phyloP scores from a whole-genome alignment of 768 basidiomycete genomes.

The Leccinum barrowsii region DNA sequence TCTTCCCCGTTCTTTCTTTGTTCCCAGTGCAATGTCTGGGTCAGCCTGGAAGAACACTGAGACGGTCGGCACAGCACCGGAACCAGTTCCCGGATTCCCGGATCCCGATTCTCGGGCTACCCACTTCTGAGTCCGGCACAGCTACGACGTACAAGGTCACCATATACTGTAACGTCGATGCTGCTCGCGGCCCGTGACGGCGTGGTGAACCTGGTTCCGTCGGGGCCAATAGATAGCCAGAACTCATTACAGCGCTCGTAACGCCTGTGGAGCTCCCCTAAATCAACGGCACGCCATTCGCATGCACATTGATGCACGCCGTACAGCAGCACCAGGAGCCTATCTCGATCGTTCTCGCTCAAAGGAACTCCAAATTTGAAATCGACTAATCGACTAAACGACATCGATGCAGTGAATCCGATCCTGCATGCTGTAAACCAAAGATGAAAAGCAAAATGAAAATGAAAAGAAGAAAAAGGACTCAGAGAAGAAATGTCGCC shows the following conservation, averaged over 20 bases:
- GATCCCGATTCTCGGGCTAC: not conserved
- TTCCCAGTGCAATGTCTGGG: not conserved
- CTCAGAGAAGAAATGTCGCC: not conserved
- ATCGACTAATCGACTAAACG: not conserved
- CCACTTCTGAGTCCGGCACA: not conserved
- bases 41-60: not conserved
- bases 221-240: not conserved
- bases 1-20: not conserved
- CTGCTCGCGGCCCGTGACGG: not conserved
- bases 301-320: not conserved
- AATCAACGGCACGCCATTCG: not conserved
- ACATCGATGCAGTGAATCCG: not conserved
- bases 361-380: not conserved
- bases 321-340: not conserved
- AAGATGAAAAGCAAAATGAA: not conserved
- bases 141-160: not conserved
- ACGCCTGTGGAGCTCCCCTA: not conserved
- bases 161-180: not conserved
- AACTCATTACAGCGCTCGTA: not conserved
- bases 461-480: not conserved
- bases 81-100: not conserved
- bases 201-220: not conserved
- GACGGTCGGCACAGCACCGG: not conserved
- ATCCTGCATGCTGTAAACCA: not conserved
- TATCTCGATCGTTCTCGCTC: not conserved